Evolutionary conservation across 2,329 filamentous ascomycete genomes (phyloP).

Genomic region (Aspergillus felis): DNA sequence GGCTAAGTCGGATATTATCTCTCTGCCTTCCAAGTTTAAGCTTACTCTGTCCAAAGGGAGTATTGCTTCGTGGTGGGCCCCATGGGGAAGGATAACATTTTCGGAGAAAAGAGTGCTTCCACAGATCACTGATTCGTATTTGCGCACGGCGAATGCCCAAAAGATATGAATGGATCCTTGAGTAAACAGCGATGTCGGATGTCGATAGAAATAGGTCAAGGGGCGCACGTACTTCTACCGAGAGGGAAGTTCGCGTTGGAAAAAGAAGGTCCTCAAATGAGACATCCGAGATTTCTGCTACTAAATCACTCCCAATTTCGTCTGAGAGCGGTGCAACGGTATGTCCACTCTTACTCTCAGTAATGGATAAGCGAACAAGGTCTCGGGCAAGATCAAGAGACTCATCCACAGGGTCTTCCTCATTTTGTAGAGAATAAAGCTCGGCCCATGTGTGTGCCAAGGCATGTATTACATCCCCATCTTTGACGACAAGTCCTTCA

Average conservation of each 20-base stretch:
- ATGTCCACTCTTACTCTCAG: slow-evolving; percentile 32
- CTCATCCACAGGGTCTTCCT: slow-evolving; percentile 71
- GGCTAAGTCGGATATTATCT: slow-evolving; percentile 58
- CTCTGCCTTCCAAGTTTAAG: slow-evolving; percentile 61
- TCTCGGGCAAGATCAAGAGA: slow-evolving; percentile 78
- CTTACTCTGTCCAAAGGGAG: slow-evolving; percentile 56
- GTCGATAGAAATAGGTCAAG: slow-evolving; percentile 81
- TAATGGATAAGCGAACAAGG: slow-evolving; percentile 61
- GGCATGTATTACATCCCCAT: slow-evolving; percentile 77
- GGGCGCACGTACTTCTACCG: slow-evolving; percentile 71
- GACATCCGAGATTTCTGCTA: slow-evolving; percentile 40
- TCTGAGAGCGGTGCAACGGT: slow-evolving; percentile 21
- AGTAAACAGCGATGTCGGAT: slow-evolving; percentile 74
- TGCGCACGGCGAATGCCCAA: slow-evolving; percentile 81
- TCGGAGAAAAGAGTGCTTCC: slow-evolving; percentile 77
- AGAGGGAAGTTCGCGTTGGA: slow-evolving; percentile 68
- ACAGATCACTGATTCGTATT: slow-evolving; percentile 76
- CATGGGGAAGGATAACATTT: slow-evolving; percentile 72
- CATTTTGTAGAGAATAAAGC: slow-evolving; percentile 70
- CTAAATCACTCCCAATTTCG: slow-evolving; percentile 12
- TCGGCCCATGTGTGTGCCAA: slow-evolving; percentile 74
- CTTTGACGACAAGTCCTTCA: slow-evolving; percentile 68
- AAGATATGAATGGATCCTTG: slow-evolving; percentile 81
- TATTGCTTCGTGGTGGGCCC: slow-evolving; percentile 60
- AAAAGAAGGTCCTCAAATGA: slow-evolving; percentile 76